Evolutionary conservation across 352 stramenopile genomes (phyloP).

Genomic region (Globisporangium viniferum): DNA sequence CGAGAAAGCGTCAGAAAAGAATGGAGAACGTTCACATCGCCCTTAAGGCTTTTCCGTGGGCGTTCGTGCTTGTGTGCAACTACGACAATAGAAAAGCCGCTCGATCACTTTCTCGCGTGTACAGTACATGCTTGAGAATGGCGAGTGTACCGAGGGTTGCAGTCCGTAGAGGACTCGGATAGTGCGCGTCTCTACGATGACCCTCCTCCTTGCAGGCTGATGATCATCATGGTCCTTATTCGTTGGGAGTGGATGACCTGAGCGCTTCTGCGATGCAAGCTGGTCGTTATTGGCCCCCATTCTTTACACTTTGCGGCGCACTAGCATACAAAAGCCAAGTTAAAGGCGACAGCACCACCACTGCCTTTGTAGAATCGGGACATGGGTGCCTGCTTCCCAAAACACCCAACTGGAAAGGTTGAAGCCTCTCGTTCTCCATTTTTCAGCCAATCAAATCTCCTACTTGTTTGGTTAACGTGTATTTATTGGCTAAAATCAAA

Average conservation of each 20-base stretch:
- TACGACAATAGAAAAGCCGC: not conserved
- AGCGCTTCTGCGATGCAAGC: conserved; percentile 2
- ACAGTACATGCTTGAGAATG: not conserved
- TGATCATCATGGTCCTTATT: not conserved
- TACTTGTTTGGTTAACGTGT: not conserved
- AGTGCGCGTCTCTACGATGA: not conserved
- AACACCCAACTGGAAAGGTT: not conserved
- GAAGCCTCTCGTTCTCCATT: not conserved
- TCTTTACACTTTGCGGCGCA: not conserved
- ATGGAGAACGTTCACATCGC: not conserved
- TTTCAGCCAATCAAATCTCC: not conserved
- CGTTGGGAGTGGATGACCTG: not conserved
- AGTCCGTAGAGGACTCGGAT: not conserved
- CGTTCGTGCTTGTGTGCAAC: not conserved
- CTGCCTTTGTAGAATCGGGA: conserved; percentile 3
- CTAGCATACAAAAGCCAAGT: not conserved
- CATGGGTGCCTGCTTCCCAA: not conserved
- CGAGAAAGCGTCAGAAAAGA: not conserved
- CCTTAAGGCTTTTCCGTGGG: not conserved
- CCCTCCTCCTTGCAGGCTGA: not conserved
- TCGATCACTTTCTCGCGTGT: too few species aligned
- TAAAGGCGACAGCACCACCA: not conserved
- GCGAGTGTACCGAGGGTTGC: not conserved
- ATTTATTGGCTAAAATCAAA: not conserved
- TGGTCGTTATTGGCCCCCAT: not conserved